phyloP scores from a whole-genome alignment of 2,329 filamentous ascomycete genomes.

The Cladosporium sp. region DNA sequence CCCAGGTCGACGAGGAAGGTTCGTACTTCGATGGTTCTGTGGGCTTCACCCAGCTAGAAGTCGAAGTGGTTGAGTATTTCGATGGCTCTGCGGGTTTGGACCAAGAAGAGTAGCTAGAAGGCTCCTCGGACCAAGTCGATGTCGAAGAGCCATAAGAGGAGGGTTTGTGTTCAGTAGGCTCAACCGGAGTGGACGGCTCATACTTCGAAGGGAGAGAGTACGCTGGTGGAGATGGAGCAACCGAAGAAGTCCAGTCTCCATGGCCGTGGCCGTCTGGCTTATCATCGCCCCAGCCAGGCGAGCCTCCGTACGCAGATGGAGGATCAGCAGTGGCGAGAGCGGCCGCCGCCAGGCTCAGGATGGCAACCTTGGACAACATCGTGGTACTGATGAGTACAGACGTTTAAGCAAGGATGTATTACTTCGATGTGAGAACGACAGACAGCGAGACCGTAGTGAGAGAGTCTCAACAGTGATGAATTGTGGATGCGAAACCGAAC shows the following conservation, averaged over 20 bases:
- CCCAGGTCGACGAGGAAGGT: not conserved
- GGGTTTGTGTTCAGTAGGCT: not conserved
- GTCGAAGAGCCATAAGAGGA: not conserved
- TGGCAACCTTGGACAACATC: constrained; percentile 17
- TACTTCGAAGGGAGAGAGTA: not conserved
- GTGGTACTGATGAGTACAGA: not conserved
- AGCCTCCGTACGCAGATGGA: not conserved
- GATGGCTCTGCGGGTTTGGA: not conserved
- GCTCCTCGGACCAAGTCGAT: not conserved
- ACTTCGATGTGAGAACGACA: constrained; percentile 4
- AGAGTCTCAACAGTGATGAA: constrained; percentile 18
- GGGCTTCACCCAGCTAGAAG: not conserved
- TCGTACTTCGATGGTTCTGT: not conserved
- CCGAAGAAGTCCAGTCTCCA: constrained; percentile 6
- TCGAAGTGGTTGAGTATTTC: not conserved
- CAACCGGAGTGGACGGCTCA: not conserved
- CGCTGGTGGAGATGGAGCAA: not conserved
- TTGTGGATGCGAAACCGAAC: not conserved
- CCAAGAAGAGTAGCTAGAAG: not conserved
- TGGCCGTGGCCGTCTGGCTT: constrained; percentile 5
- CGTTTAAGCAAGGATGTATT: not conserved
- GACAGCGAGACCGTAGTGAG: constrained; percentile 18
- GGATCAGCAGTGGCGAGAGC: constrained; percentile 4
- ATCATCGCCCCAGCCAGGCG: not conserved
- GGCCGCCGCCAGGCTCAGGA: constrained; percentile 14